Evolutionary conservation across 768 basidiomycete species (phyloP), one percentile per base, ranked within the genome.

Genomic region (Mycena floridula): DNA sequence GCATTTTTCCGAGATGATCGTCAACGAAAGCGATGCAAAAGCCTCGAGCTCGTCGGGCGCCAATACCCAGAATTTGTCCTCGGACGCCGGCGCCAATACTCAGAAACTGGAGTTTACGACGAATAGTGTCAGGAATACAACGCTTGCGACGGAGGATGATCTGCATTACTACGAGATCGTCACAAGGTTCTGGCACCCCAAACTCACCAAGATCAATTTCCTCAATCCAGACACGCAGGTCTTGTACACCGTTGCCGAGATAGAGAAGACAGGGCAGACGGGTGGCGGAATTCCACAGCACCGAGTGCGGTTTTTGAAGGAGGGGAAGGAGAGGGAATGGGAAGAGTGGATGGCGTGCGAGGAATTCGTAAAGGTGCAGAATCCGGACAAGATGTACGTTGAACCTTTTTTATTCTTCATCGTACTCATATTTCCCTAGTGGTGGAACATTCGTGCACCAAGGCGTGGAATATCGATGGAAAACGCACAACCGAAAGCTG

Each of bases 101-200:
- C 15, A 39, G 16, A 57, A 51, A 58, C 58, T 48, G 53, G 53
- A 54, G 37, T 61, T 77, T 44, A 68, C 73, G n/a, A 69, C 71
- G 40, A 76, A 74, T 62, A 72, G 69, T 48, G 57, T 76, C 40
- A 67, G 73, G 46, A 77, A 77, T 44, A 74, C 72, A 2, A 73
- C 76, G 1, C 56, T 73, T 39, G 53, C 76, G 4, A 54, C 66
- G 5, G 56, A 59, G 23, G 59, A 71, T 49, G 70, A 77, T 53
- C 59, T 61, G 43, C 54, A 69, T 28, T 70, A 71, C 61, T 76
- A 68, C 46, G 76, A 77, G 57, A 60, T 77, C 48, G 72, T 75
- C 44, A 77, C 74, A 22, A 70, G 74, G 16, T 74, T 65, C 57
- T 77, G 76, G 76, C 72, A 77, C 50, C 74, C 76, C 7, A 60